Percentiles rank a stretch among this genome's conserved stretches.
These are phyloP conservation scores for Solanum habrochaites DNA, from an alignment of 257 asterid species.

Conservation along the genomic window DNA sequence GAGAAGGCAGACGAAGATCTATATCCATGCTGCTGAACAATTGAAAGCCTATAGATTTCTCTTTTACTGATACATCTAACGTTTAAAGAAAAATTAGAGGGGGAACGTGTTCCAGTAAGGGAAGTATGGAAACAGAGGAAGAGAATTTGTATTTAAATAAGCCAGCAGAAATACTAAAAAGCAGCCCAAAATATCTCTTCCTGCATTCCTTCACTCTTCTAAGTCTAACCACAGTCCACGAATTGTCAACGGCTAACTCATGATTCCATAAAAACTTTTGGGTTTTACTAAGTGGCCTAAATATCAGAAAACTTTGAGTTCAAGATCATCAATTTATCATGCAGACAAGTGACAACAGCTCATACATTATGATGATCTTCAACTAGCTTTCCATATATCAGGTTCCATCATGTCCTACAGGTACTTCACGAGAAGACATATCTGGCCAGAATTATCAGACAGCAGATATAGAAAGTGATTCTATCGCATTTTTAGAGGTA, in stretches of 20 bases:
- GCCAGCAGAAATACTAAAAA: neutral
- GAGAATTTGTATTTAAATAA: neutral
- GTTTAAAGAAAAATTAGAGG: neutral
- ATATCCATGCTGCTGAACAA: slow-evolving; percentile 51
- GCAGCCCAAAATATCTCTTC: neutral
- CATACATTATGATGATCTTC: neutral
- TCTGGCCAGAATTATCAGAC: neutral
- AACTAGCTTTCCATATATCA: neutral
- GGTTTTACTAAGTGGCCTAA: neutral
- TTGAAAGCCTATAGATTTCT: neutral
- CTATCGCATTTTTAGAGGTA: neutral
- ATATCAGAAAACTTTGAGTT: neutral
- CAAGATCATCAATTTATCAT: neutral
- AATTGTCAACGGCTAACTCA: neutral
- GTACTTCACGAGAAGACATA: neutral
- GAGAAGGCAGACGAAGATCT: slow-evolving; percentile 86
- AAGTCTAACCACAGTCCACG: neutral
- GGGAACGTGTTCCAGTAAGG: neutral
- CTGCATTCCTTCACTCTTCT: neutral
- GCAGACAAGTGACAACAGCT: neutral
- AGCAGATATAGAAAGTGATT: neutral
- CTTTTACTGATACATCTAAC: neutral
- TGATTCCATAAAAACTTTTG: neutral
- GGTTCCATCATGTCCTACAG: neutral
- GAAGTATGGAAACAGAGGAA: neutral